A percentile compares a stretch with the other conserved stretches of the same genome.
These are phyloP conservation scores for Hemisphaericaspora nanyangensis DNA, from an alignment of 805 yeast species.

Conservation along the genomic window DNA sequence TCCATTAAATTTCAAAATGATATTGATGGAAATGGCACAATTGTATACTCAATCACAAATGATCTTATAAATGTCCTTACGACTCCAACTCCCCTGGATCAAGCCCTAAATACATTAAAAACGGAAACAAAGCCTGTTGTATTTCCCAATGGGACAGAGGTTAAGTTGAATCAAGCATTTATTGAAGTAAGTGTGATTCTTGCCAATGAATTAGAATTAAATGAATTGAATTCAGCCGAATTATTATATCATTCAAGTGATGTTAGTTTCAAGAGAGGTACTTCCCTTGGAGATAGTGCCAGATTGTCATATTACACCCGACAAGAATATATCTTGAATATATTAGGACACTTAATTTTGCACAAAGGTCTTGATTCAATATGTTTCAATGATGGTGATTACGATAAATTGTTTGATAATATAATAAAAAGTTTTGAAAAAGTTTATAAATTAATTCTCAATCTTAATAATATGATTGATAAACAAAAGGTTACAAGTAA, in stretches of 20 bases:
- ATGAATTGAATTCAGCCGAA: conserved; percentile 75
- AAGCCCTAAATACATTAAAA: conserved; percentile 46
- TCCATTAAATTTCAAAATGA: conserved; percentile 29
- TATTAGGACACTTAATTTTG: conserved; percentile 36
- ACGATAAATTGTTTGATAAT: conserved; percentile 29
- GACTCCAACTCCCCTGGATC: conserved; percentile 41
- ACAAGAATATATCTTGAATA: conserved; percentile 69
- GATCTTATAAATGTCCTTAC: conserved; percentile 45
- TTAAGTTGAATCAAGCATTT: conserved; percentile 63
- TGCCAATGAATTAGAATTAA: conserved; percentile 48
- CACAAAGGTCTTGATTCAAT: conserved; percentile 20
- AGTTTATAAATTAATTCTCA: conserved; percentile 54
- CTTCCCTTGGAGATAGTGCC: conserved; percentile 55
- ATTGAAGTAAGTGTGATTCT: conserved; percentile 58
- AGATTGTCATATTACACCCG: conserved; percentile 65
- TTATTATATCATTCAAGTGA: conserved; percentile 48
- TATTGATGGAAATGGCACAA: conserved; percentile 21
- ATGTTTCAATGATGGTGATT: conserved; percentile 13
- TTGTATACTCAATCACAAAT: conserved; percentile 25
- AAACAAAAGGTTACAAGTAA: conserved; percentile 51
- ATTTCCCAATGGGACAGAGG: conserved; percentile 55
- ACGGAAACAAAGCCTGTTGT: conserved; percentile 30
- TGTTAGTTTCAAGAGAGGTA: conserved; percentile 42
- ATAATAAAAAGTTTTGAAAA: conserved; percentile 53
- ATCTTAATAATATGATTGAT: conserved; percentile 47